Evolutionary conservation across 164 flowering plant genomes (phyloP), one percentile per base, ranked within the genome.

Genomic region (Annona cherimola): DNA sequence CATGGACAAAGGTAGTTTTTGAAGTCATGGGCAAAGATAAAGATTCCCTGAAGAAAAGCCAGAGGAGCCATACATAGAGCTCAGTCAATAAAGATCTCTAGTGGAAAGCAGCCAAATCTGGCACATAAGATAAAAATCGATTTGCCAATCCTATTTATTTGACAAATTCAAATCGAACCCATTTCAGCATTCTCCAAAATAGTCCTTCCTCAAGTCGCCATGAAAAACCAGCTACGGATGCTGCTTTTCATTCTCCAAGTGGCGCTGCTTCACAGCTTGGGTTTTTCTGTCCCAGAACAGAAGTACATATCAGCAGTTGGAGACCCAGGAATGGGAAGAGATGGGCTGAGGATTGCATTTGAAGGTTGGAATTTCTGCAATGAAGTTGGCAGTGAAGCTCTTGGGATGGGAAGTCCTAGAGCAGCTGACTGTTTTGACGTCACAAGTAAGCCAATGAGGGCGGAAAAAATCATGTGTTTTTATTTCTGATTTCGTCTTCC

Each of bases 321-420:
- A 50, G 94, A 91, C 78, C 92, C 96, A 45, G 92, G 88, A 63
- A 91, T 91, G 96, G 77, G 45, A 72, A 87, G 86, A 61, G 92
- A 89, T 72, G 87, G 81, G 44, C 75, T 89, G 67, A 87, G 98
- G 79, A 86, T 92, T 40, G 97, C 86, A 35, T 88, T 90, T 70
- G 98, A 94, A 80, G 97, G 85, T 74, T 92, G 97, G 98, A 91
- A 92, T 75, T 92, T 90, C 76, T 94, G 97, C 86, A 92, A 94
- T 84, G 97, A 94, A 77, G 97, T 94, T 76, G 97, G 92, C 3
- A 9, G 42, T 43, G 97, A 94, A 83, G 97, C 98, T 69, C 94
- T 89, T 64, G 73, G 46, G 1, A 86, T 89, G 92, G 96, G 97
- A 1, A 92, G 98, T 77, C 98, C 98, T 8, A 87, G 98, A 80